These are phyloP conservation scores for Scheffersomyces stipitis DNA, from an alignment of 805 yeast genomes.

Conservation along the genomic window DNA sequence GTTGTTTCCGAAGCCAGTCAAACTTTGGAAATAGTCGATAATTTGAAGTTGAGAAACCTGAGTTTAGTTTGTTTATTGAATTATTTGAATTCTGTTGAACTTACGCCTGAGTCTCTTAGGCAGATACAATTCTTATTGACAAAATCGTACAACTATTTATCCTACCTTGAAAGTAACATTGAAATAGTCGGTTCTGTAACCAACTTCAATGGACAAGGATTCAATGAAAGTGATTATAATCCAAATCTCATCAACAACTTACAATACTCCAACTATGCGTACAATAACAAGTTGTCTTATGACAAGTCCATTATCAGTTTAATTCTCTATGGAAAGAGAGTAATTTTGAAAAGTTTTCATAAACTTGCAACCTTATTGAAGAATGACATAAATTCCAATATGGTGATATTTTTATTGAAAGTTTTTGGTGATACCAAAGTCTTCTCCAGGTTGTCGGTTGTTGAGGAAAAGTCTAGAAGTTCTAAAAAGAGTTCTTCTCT, in stretches of 20 bases:
- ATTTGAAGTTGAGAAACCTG: conserved; percentile 36
- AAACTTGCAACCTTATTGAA: conserved; percentile 32
- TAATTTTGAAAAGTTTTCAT: conserved; percentile 35
- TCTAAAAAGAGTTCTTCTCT: conserved; percentile 13
- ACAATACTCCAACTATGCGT: conserved; percentile 23
- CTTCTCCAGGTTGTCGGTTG: conserved; percentile 14
- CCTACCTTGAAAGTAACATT: conserved; percentile 38
- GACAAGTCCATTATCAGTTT: conserved; percentile 31
- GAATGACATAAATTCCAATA: conserved; percentile 41
- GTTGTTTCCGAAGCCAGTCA: conserved; percentile 17
- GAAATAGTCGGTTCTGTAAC: conserved; percentile 34
- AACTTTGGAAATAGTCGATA: conserved; percentile 29
- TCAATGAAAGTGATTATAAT: conserved; percentile 32
- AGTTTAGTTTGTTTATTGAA: conserved; percentile 41
- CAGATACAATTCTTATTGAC: conserved; percentile 41
- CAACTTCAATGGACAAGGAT: conserved; percentile 23
- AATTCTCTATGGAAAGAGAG: conserved; percentile 36
- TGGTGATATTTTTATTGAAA: conserved; percentile 39
- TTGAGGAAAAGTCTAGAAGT: conserved; percentile 18
- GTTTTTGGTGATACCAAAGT: conserved; percentile 37
- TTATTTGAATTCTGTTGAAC: conserved; percentile 36
- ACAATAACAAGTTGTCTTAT: conserved; percentile 16
- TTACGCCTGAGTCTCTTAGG: conserved; percentile 40
- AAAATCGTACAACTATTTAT: conserved; percentile 40
- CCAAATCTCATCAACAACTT: conserved; percentile 29